Percentiles rank a stretch among this genome's conserved stretches.
Evolutionary conservation across 257 asterid genomes (phyloP).

Genomic region (Solanum piurae): DNA sequence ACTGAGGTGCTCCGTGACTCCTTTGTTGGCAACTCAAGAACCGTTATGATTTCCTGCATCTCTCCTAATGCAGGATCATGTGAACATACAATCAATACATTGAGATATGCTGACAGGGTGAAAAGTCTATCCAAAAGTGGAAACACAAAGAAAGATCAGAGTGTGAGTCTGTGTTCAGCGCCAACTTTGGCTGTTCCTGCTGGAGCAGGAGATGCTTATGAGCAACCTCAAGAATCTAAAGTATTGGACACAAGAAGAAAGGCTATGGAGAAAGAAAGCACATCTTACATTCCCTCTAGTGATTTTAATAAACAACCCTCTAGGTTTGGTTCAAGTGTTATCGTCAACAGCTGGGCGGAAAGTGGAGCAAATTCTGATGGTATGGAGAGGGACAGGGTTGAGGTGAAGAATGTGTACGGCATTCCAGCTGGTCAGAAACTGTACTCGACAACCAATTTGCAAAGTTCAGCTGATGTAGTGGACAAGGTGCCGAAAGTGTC

Average conservation of each 20-base stretch:
- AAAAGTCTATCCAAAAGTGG: constrained; percentile 95
- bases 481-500: constrained; percentile 74
- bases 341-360: constrained; percentile 46
- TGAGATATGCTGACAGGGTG: constrained; percentile 99
- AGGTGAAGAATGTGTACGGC: constrained; percentile 29
- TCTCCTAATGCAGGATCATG: constrained; percentile 98
- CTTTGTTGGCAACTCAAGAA: constrained; percentile 95
- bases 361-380: constrained; percentile 27
- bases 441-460: neutral
- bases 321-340: constrained; percentile 31
- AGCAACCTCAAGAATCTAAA: constrained; percentile 50
- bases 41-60: constrained; percentile 99
- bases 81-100: constrained; percentile 94
- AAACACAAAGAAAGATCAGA: constrained; percentile 76
- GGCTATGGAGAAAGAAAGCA: constrained; percentile 46
- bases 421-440: constrained; percentile 25
- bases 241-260: constrained; percentile 42
- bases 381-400: constrained; percentile 40
- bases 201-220: constrained; percentile 48
- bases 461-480: constrained; percentile 24
- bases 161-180: constrained; percentile 39
- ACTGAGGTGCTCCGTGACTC: constrained; percentile 99
- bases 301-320: constrained; percentile 48
- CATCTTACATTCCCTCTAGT: constrained; percentile 33
- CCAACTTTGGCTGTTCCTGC: constrained; percentile 35